Evolutionary conservation across 2,329 filamentous ascomycete species (phyloP), one percentile per base, ranked within the genome.

Genomic region (Claviceps lovelessii): DNA sequence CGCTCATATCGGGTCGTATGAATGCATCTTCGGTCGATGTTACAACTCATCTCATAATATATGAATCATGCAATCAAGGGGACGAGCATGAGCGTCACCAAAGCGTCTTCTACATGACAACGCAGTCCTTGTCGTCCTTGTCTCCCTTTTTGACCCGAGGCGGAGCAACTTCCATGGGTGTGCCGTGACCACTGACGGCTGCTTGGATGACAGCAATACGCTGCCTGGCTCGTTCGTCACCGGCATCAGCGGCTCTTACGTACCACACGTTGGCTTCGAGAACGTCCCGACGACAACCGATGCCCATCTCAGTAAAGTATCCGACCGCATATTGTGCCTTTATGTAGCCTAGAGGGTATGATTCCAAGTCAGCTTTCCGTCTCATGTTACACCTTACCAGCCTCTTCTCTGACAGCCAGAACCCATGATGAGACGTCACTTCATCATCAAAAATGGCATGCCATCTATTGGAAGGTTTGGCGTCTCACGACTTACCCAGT

Each of bases 191-290:
- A 59, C 75, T 80, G 35, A 90, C 86, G 11, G 93, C 91, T 9
- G 87, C 86, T 58, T 86, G 81, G 58, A 98, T 98, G 45, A 90
- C 88, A 23, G 86, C 83, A 53, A 98, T 76, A 31, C 93, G 81
- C 64, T 93, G 86, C 68, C 86, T 91, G 52, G 93, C 93, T 56
- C 90, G 82, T 63, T 93, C 88, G 64, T 97, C 90, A 49, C 91
- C 93, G 51, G 88, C 81, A 61, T 95, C 91, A 17, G 93, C 91
- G 5, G 93, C 93, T 69, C 88, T 88, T 61, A 98, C 91, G 67
- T 98, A 98, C 91, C 90, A 97, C 37, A 95, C 88, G 65, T 98
- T 98, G 61, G 93, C 91, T 69, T 96, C 90, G 47, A 98, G 79
- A n/a, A 91, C 84, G 67, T 98, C 93, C 51, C 89, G 84, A 42